A percentile compares a stretch with the other conserved stretches of the same genome.
phyloP scores from a whole-genome alignment of 257 asterid species.

The Eucommia ulmoides region DNA sequence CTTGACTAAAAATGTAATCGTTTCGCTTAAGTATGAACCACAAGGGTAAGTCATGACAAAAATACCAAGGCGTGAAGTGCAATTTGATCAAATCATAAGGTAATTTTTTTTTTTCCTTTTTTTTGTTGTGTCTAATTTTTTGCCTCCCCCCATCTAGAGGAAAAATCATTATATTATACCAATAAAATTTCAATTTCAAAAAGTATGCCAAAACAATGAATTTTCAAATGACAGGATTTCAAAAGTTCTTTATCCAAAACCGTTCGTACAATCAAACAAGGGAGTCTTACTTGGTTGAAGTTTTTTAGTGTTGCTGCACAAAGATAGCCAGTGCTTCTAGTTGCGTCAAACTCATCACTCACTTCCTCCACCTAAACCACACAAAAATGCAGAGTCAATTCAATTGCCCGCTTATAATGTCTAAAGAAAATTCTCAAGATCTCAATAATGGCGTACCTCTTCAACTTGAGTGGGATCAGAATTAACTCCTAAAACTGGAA shows the following conservation, averaged over 20 bases:
- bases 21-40: too few relatives aligned
- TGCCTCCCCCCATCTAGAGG: not conserved
- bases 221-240: too few relatives aligned
- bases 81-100: not conserved
- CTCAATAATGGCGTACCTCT: too few relatives aligned
- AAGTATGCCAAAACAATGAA: too few relatives aligned
- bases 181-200: too few relatives aligned
- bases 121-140: not conserved
- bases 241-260: too few relatives aligned
- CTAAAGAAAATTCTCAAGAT: too few relatives aligned
- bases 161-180: too few relatives aligned
- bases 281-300: conserved; percentile 63
- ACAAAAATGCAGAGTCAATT: conserved; percentile 2
- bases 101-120: not conserved
- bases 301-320: conserved; percentile 73
- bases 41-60: too few relatives aligned
- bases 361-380: conserved; percentile 45
- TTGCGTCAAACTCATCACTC: conserved; percentile 78
- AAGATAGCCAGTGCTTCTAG: conserved; percentile 90
- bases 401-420: not conserved
- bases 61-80: not conserved
- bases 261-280: conserved; percentile 2
- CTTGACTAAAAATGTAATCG: too few relatives aligned
- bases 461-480: conserved; percentile 80
- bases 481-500: conserved; percentile 85